A percentile compares a stretch with the other conserved stretches of the same genome.
These are phyloP conservation scores for Dysphania ambrosioides DNA, from an alignment of 148 eudicot species.

Conservation along the genomic window DNA sequence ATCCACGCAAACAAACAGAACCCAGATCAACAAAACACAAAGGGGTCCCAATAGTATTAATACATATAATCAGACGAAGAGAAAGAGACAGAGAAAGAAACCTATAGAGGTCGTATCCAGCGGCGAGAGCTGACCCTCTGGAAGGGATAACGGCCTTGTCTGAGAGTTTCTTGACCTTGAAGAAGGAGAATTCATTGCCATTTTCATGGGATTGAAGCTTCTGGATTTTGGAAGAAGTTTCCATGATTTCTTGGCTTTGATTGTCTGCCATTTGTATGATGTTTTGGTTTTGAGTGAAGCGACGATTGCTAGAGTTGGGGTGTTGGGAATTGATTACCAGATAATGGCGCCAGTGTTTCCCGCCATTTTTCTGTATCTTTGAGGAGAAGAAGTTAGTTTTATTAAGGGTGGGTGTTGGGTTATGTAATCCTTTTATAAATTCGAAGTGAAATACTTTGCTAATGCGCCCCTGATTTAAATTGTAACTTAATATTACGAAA, in stretches of 20 bases:
- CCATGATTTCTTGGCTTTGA: slow-evolving; percentile 35
- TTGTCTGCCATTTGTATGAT: slow-evolving; percentile 37
- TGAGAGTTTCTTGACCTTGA: slow-evolving; percentile 70
- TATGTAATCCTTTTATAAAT: too few relatives aligned
- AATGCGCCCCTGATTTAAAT: too few relatives aligned
- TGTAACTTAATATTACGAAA: too few relatives aligned
- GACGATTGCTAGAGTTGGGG: not conserved
- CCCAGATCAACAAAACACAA: not conserved
- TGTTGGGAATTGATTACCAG: not conserved
- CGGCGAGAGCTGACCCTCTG: slow-evolving; percentile 61
- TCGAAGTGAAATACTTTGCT: too few relatives aligned
- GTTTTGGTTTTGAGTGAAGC: not conserved
- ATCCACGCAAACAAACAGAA: not conserved
- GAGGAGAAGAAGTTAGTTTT: too few relatives aligned
- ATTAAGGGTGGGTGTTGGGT: too few relatives aligned
- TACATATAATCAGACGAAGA: not conserved
- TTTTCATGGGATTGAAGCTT: slow-evolving; percentile 39
- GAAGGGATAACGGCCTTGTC: slow-evolving; percentile 70
- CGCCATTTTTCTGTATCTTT: slow-evolving; percentile 31
- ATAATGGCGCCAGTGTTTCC: slow-evolving; percentile 41
- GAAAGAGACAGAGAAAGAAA: not conserved
- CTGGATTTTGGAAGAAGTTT: slow-evolving; percentile 50
- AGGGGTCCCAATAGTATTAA: not conserved
- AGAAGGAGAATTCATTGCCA: slow-evolving; percentile 18
- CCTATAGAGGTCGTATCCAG: slow-evolving; percentile 93